Conservation (phyloP, 139 green algal species). For the Chlorella sorokiniana region DNA sequence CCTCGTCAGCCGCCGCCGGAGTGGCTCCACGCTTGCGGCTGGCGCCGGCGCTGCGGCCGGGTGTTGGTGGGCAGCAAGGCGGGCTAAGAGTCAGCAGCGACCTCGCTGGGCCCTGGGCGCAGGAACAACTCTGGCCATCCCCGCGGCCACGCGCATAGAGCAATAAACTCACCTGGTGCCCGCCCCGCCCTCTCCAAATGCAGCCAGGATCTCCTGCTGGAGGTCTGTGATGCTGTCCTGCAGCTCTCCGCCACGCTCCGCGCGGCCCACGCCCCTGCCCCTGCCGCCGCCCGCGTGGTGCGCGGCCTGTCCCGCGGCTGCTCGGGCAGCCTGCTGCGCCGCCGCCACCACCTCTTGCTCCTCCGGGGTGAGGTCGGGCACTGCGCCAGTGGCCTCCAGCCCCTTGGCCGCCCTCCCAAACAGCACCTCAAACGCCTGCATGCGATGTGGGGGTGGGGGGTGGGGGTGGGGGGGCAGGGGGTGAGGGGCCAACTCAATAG, state of each 20-base stretch:
- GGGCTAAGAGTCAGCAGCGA: too few relatives aligned
- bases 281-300: neutral
- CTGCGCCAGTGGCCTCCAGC: neutral
- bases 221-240: too few relatives aligned
- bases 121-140: too few relatives aligned
- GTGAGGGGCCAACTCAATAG: too few relatives aligned
- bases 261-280: neutral
- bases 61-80: too few relatives aligned
- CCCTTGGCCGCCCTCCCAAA: slow-evolving; percentile 13
- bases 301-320: neutral
- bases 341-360: slow-evolving; percentile 13
- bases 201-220: too few relatives aligned
- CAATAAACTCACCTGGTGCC: too few relatives aligned
- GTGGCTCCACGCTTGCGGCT: neutral
- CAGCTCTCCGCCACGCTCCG: neutral
- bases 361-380: slow-evolving; percentile 5
- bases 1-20: neutral
- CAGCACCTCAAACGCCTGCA: slow-evolving; percentile 18
- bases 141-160: too few relatives aligned
- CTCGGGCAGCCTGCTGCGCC: neutral
- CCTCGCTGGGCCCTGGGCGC: too few relatives aligned
- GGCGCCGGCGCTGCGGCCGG: neutral
- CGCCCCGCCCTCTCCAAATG: too few relatives aligned
- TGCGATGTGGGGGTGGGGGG: too few relatives aligned
- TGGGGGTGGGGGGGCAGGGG: neutral